Evolutionary conservation across 208 protist genomes (phyloP), one percentile per base, ranked within the genome.

Genomic region (Leishmania braziliensis): DNA sequence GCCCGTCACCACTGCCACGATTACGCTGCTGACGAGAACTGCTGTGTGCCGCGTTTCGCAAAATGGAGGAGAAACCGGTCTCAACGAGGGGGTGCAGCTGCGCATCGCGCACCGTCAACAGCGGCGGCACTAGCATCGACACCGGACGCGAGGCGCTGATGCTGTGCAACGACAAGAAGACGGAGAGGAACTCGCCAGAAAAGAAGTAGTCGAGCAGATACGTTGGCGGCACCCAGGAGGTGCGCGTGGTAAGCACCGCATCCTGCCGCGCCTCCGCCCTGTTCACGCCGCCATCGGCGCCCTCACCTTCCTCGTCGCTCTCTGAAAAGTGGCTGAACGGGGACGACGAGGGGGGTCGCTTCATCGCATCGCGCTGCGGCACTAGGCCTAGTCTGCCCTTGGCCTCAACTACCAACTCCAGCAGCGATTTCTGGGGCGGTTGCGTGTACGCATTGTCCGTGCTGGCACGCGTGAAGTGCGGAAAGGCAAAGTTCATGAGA

Each of bases 391-490:
- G 86, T 48, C 89, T 54, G 1, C 90, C 90, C 10, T 83, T 88
- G 1, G 92, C 88, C 75, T 92, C 94, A 51, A 94, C 88, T 29
- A 97, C 94, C 48, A 97, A 69, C 77, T 97, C 85, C 73, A 95
- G 87, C 73, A 97, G 77, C 1, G 94, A 97, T 77, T 92, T 93
- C 48, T 91, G 84, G n/a, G 75, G 79, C 16, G 79, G 77, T 54
- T 79, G 76, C 10, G 54, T 12, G 62, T 66, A 53, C 29, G 81
- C 62, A 4, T 63, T 77, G 62, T 91, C 86, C 5, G 80, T 87
- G 68, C 88, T 91, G 12, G 90, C 79, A 4, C 88, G 87, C 46
- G 89, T 89, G 79, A 93, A 93, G 2, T 68, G 79, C 0, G 90
- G 90, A 65, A 93, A 93, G 16, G 79, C 36, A n/a, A 89, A 81